These are phyloP conservation scores for Symmetrospora coprosmae DNA, from an alignment of 768 basidiomycete genomes.

Conservation along the genomic window DNA sequence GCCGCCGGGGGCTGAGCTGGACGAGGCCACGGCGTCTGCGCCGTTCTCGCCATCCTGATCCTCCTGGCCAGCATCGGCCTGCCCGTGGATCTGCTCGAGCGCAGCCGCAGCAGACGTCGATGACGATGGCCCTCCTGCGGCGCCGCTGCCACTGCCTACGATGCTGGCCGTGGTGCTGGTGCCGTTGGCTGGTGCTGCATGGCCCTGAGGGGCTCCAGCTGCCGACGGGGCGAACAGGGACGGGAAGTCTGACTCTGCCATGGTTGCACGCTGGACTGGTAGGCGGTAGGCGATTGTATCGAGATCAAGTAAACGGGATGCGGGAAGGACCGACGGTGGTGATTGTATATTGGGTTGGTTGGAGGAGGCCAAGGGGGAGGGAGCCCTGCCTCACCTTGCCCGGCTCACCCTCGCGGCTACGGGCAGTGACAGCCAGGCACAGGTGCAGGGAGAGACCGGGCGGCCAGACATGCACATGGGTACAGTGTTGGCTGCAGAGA, in stretches of 20 bases:
- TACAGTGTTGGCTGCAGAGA: no score
- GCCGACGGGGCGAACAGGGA: conserved; percentile 18
- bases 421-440: no score
- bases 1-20: background rate
- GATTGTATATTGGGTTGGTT: no score
- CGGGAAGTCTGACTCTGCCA: conserved; percentile 19
- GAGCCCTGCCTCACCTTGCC: no score
- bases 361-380: no score
- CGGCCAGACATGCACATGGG: no score
- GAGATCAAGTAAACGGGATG: no score
- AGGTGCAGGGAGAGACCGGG: no score
- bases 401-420: no score
- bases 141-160: background rate
- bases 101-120: no score
- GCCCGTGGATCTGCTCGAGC: conserved; percentile 12
- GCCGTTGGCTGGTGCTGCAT: background rate
- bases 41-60: background rate
- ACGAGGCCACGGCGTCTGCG: no score
- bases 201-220: background rate
- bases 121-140: conserved; percentile 4
- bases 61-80: background rate
- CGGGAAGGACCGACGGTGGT: background rate
- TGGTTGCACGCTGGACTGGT: background rate
- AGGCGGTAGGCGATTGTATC: background rate
- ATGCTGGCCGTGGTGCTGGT: background rate